Evolutionary conservation across 176 grass and related monocot genomes (phyloP), one percentile per base, ranked within the genome.

Genomic region (Ampelocalamus luodianensis): DNA sequence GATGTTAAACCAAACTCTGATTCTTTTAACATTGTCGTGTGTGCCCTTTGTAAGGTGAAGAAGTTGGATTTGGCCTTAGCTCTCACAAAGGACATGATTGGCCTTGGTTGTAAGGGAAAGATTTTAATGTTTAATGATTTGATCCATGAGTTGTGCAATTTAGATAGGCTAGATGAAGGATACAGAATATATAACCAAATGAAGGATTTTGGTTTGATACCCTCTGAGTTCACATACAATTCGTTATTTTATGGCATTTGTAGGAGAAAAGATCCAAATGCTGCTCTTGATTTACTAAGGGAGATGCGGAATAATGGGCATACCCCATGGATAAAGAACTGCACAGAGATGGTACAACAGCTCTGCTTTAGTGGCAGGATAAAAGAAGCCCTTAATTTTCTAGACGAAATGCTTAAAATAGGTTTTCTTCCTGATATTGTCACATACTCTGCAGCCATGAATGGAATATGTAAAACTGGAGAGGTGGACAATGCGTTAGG

Each of bases 341-440:
- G 89, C 78, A 98, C 93, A 42, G 83, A 88, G 44, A 87, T 95
- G 93, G 96, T 95, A 79, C 84, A 95, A 45, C 85, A 93, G 56
- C 85, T 98, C 74, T 95, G 91, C 78, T 85, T 62, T 22, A 95
- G 87, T 83, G 91, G 89, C 82, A 89, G 87, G 89, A 87, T 90
- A 79, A 36, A 74, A 89, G 90, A 98, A 86, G 89, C 93, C 17
- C 81, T 82, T 53, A 65, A 68, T 18, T 98, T 98, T 95, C 82
- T 98, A 60, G 76, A 85, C 79, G 91, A 87, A 73, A 93, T 98
- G 93, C 62, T 88, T 59, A 90, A 90, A 79, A 77, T 90, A 37
- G 96, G 96, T 65, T 95, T 92, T 88, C 75, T 93, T 85, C 96
- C 96, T 92, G 93, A 98, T 78, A 87, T 93, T 71, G 88, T 98